Evolutionary conservation across 192 early-diverging fungal genomes (phyloP).

Genomic region (Podila epigama): DNA sequence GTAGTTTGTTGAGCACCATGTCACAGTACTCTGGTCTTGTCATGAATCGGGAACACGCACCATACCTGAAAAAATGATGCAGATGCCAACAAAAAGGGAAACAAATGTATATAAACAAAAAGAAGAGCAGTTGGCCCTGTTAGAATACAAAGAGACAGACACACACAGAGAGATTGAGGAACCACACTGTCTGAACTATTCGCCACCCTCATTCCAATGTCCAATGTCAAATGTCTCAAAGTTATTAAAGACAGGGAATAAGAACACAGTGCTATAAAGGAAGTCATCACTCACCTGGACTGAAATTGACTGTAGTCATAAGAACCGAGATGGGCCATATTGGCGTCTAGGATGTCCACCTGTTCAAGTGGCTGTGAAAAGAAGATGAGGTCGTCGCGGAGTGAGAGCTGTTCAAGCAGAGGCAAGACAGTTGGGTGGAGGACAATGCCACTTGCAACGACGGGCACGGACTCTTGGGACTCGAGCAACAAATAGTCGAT

Average conservation of each 20-base stretch:
- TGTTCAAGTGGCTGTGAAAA: conserved; percentile 45
- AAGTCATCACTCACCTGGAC: conserved; percentile 12
- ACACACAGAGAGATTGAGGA: neutral
- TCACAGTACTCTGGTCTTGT: conserved; percentile 36
- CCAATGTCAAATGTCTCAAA: no score
- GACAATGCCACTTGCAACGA: conserved; percentile 28
- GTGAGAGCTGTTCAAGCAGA: conserved; percentile 33
- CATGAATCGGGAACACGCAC: conserved; percentile 41
- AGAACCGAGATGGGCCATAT: conserved; percentile 18
- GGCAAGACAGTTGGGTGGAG: conserved; percentile 38
- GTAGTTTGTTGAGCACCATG: conserved; percentile 29
- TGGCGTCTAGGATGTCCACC: conserved; percentile 20
- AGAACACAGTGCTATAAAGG: neutral
- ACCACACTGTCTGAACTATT: neutral
- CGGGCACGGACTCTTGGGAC: conserved; percentile 25
- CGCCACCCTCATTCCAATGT: neutral
- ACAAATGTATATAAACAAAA: neutral
- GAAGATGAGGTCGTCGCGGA: conserved; percentile 42
- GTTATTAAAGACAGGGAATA: no score
- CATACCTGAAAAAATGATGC: conserved; percentile 9
- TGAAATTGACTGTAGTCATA: conserved; percentile 35
- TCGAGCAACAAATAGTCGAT: conserved; percentile 49
- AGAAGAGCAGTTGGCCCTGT: neutral
- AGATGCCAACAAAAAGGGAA: no score
- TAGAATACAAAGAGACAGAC: neutral